Conservation (phyloP, 2,329 filamentous ascomycete species). For the Gnomoniopsis smithogilvyi region DNA sequence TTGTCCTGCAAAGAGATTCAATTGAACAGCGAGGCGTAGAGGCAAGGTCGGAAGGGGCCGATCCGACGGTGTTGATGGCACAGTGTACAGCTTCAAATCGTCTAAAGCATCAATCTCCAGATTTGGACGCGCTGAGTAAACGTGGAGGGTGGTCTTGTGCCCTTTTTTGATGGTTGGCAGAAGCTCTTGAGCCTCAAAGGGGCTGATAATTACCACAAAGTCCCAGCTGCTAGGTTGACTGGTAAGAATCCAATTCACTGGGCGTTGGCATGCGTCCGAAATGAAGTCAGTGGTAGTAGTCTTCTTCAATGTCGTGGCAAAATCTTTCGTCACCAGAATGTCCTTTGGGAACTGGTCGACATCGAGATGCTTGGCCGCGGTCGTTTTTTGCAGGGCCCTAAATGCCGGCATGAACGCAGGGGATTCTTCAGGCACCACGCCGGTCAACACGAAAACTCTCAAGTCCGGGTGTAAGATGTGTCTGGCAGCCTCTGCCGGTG, state of each 20-base stretch:
- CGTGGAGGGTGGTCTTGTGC: conserved; percentile 38
- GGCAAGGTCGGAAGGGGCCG: conserved; percentile 22
- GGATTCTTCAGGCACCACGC: conserved; percentile 26
- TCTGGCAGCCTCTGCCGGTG: conserved; percentile 29
- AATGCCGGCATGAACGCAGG: conserved; percentile 44
- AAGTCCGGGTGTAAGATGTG: conserved; percentile 46
- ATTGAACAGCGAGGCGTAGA: conserved; percentile 35
- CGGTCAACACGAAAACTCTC: conserved; percentile 33
- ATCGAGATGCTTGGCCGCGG: conserved; percentile 32
- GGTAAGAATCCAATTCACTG: conserved; percentile 53
- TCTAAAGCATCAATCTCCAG: conserved; percentile 39
- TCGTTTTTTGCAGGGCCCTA: conserved; percentile 35
- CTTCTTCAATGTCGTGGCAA: conserved; percentile 39
- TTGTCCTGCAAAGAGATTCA: conserved; percentile 68
- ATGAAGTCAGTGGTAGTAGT: neutral
- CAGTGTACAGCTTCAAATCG: conserved; percentile 39
- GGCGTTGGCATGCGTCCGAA: conserved; percentile 47
- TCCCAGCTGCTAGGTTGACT: conserved; percentile 6
- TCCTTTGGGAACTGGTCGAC: conserved; percentile 23
- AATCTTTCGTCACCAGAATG: conserved; percentile 50
- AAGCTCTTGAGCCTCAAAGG: conserved; percentile 56
- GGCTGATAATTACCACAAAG: conserved; percentile 55
- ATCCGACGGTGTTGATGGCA: conserved; percentile 24
- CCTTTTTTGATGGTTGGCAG: conserved; percentile 35
- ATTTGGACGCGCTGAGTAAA: conserved; percentile 47